Evolutionary conservation across 1,284 basidiomycete genomes (phyloP).

Genomic region (Moniliophthora roreri): DNA sequence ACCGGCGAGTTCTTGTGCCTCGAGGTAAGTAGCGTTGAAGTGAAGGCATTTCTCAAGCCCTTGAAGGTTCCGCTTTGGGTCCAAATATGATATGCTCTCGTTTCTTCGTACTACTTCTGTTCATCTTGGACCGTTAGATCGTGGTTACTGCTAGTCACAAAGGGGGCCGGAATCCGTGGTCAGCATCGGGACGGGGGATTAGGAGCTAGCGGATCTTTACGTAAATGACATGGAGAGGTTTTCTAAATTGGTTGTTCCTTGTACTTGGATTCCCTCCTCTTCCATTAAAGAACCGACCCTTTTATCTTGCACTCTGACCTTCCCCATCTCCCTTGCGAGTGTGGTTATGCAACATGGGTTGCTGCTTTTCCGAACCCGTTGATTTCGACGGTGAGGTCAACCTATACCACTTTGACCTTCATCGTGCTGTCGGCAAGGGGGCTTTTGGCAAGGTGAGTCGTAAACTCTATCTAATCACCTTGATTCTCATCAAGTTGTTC

Average conservation of each 20-base stretch:
- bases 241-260: neutral
- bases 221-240: neutral
- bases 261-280: neutral
- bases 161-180: no score
- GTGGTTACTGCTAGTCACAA: no score
- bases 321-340: neutral
- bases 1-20: no score
- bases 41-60: no score
- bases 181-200: neutral
- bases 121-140: no score
- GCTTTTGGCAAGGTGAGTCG: slow-evolving; percentile 91
- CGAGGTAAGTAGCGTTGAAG: no score
- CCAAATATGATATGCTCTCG: no score
- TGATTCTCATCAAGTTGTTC: neutral
- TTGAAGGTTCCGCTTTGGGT: no score
- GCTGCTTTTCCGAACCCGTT: slow-evolving; percentile 72
- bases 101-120: no score
- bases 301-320: neutral
- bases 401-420: slow-evolving; percentile 94
- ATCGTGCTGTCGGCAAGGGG: slow-evolving; percentile 92
- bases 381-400: slow-evolving; percentile 94
- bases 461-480: slow-evolving; percentile 3
- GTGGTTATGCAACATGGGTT: slow-evolving; percentile 16
- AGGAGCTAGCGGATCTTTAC: neutral
- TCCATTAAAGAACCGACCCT: neutral